A percentile compares a stretch with the other conserved stretches of the same genome.
phyloP scores from a whole-genome alignment of 225 moss, liverwort and hornwort species.

The Bryoerythrophyllum caledonicum region DNA sequence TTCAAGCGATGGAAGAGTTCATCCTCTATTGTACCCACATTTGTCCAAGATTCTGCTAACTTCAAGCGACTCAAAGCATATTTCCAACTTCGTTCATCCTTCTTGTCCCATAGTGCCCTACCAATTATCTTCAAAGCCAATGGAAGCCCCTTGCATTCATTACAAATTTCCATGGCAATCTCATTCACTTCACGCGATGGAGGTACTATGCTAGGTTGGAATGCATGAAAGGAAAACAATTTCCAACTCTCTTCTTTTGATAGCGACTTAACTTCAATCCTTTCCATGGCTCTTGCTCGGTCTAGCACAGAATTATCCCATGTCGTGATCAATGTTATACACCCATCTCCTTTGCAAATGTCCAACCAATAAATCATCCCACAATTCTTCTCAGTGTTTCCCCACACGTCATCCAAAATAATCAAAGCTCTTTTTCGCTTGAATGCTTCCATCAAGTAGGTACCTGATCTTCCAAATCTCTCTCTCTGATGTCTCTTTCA shows the following conservation, averaged over 20 bases:
- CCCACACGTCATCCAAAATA: constrained; percentile 1
- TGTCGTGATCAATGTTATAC: neutral
- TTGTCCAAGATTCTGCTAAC: neutral
- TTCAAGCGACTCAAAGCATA: neutral
- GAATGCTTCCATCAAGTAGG: neutral
- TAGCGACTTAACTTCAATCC: neutral
- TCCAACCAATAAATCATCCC: neutral
- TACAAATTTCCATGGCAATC: neutral
- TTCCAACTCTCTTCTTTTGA: neutral
- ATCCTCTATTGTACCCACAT: neutral
- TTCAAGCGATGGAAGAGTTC: neutral
- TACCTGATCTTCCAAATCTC: neutral
- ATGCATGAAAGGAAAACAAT: constrained; percentile 20
- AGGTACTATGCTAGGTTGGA: neutral
- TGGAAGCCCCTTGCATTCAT: constrained; percentile 12
- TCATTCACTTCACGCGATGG: rapidly evolving
- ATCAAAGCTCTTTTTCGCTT: too few relatives aligned
- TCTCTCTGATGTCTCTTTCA: rapidly evolving
- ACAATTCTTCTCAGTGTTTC: rapidly evolving
- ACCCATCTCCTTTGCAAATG: neutral
- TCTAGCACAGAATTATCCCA: rapidly evolving
- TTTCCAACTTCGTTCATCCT: neutral
- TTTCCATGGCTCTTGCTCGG: neutral
- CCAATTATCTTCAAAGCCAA: constrained; percentile 16
- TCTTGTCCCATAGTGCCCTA: neutral